A percentile compares a stretch with the other conserved stretches of the same genome.
Conservation (phyloP, 768 basidiomycete genomes). For the Lactarius tabidus region DNA sequence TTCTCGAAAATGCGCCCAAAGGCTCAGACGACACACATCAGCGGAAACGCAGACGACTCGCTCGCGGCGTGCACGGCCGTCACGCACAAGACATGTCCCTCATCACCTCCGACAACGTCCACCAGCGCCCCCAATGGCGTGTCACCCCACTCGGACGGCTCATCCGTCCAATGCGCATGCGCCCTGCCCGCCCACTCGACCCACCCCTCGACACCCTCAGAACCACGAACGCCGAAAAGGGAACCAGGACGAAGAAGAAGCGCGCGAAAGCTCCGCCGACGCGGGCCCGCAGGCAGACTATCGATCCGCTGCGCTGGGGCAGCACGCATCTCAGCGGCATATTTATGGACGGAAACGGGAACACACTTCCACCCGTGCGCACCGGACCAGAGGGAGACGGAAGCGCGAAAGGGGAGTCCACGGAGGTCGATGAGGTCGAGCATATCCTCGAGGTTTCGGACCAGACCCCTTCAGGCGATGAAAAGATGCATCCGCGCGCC, state of each 20-base stretch:
- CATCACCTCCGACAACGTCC: conserved; percentile 54
- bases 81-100: conserved; percentile 62
- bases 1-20: conserved; percentile 35
- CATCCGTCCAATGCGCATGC: conserved; percentile 63
- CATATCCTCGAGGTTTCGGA: conserved; percentile 24
- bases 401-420: not conserved
- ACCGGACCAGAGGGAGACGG: conserved; percentile 34
- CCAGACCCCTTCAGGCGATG: conserved; percentile 12
- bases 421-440: conserved; percentile 17
- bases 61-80: conserved; percentile 36
- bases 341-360: conserved; percentile 44
- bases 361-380: no score
- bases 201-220: conserved; percentile 15
- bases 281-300: conserved; percentile 58
- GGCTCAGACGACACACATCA: conserved; percentile 34
- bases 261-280: conserved; percentile 47
- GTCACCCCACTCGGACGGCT: conserved; percentile 63
- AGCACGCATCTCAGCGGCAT: conserved; percentile 66
- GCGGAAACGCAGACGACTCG: conserved; percentile 41
- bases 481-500: not conserved
- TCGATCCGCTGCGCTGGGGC: conserved; percentile 71
- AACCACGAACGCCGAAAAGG: conserved; percentile 22
- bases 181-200: conserved; percentile 57
- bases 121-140: conserved; percentile 57
- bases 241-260: conserved; percentile 41